Conservation (phyloP, 2,329 filamentous ascomycete genomes). For the Botrytis aclada region DNA sequence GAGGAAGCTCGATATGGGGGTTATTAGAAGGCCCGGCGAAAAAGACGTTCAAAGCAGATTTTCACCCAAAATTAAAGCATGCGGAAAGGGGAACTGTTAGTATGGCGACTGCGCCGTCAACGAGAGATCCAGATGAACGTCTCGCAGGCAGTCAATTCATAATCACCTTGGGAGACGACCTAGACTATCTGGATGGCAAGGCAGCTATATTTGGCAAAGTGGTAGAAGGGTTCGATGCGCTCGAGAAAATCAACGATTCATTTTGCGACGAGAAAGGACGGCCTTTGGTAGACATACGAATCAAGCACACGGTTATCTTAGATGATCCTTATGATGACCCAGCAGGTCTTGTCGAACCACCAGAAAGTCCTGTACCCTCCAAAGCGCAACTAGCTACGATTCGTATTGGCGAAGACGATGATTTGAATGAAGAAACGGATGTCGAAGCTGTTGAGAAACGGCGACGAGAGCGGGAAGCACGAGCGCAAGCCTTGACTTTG, state of each 20-base stretch:
- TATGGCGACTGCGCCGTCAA: conserved; percentile 86
- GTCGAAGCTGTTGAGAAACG: conserved; percentile 75
- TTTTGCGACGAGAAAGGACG: conserved; percentile 84
- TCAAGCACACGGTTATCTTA: conserved; percentile 86
- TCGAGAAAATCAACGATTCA: conserved; percentile 89
- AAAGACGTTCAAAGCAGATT: conserved; percentile 77
- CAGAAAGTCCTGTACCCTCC: conserved; percentile 74
- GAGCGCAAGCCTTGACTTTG: conserved; percentile 88
- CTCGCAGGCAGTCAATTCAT: conserved; percentile 91
- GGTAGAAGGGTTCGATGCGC: conserved; percentile 88
- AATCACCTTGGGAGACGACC: conserved; percentile 82
- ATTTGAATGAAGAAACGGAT: conserved; percentile 70
- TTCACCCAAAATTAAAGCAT: conserved; percentile 86
- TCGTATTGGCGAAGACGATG: conserved; percentile 85
- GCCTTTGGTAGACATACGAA: conserved; percentile 89
- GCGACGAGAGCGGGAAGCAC: conserved; percentile 83
- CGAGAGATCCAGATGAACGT: conserved; percentile 74
- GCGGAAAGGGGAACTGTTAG: conserved; percentile 87
- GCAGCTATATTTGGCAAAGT: conserved; percentile 95
- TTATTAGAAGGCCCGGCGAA: conserved; percentile 66
- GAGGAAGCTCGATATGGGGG: conserved; percentile 91
- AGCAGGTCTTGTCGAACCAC: conserved; percentile 69
- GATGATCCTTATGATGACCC: conserved; percentile 93
- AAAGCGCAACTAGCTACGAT: conserved; percentile 87
- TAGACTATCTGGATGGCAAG: conserved; percentile 88